Base-by-base conservation (phyloP, 441 rosid species). In the Rhodomyrtus psidioides region DNA sequence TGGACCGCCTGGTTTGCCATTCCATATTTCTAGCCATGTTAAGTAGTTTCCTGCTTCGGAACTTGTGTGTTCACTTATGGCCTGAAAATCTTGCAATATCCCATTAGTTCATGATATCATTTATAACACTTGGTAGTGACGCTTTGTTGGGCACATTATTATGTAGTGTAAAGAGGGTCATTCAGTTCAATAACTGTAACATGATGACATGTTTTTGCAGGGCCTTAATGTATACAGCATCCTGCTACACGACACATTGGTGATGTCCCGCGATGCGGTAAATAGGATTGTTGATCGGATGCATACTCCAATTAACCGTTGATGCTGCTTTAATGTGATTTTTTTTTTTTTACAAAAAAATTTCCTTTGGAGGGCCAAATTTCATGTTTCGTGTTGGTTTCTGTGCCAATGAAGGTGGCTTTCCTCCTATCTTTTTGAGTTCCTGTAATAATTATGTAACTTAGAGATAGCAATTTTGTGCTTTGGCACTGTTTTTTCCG, bases 151-250 rank as follows among this genome's bases (percentile, higher is more conserved):
- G 79, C 79, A 39, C 79, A 70, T 39, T 21, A 12, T 24, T 70
- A 39, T 5, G 2, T 21, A 19, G n/a, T 70, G 44, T 34, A 2
- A 34, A 19, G 49, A 39, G 79, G 79, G 49, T 70, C n/a, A 70
- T 70, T 0, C 42, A 24, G 28, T 81, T 8, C 21, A 65, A 54
- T 30, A 65, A 46, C 7, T 75, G 79, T 70, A 12, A 39, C 42
- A 10, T 39, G 49, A 34, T 70, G 24, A 39, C 39, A 46, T 83
- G 65, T 55, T 84, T 53, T 87, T 91, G 88, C 95, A 96, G 99
- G 98, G 98, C 58, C 89, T 97, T 87, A 95, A 96, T 86, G 98
- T 96, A 83, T 95, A 96, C 88, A 96, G 98, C 94, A 96, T 97
- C 87, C 89, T 95, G 91, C 94, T 91, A 83, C 98, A 96, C 19